Evolutionary conservation across 306 rosid species (phyloP).

Genomic region (Casuarina cunninghamiana): DNA sequence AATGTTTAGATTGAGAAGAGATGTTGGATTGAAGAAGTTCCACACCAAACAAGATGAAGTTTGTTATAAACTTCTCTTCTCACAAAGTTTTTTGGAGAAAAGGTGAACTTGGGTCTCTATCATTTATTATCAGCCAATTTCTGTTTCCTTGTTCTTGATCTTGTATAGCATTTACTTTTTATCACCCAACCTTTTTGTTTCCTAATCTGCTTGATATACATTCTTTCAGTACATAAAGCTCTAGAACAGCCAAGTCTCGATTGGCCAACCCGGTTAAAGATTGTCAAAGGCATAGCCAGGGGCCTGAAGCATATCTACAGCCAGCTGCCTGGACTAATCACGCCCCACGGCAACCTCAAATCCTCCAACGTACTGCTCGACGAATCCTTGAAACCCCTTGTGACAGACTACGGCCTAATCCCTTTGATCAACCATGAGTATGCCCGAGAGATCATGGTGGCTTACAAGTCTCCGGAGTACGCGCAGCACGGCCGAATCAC

Average conservation of each 20-base stretch:
- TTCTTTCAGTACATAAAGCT: constrained; percentile 54
- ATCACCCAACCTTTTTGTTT: background rate
- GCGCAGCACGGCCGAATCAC: constrained; percentile 65
- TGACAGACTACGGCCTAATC: constrained; percentile 72
- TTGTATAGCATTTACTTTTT: background rate
- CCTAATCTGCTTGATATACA: background rate
- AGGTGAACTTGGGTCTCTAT: too few relatives aligned
- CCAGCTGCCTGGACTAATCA: constrained; percentile 68
- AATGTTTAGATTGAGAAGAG: too few relatives aligned
- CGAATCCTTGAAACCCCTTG: constrained; percentile 58
- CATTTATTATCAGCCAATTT: too few relatives aligned
- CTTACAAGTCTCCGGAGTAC: constrained; percentile 78
- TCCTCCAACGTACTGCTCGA: constrained; percentile 78
- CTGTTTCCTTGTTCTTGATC: background rate
- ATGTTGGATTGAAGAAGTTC: too few relatives aligned
- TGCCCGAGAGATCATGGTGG: constrained; percentile 65
- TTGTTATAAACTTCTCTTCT: too few relatives aligned
- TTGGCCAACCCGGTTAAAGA: constrained; percentile 74
- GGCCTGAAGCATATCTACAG: constrained; percentile 67
- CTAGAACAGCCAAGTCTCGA: constrained; percentile 65
- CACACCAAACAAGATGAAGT: too few relatives aligned
- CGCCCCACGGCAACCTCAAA: constrained; percentile 88
- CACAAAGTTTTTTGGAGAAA: too few relatives aligned
- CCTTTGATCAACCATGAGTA: constrained; percentile 80
- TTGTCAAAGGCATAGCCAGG: constrained; percentile 69